Base-by-base conservation (phyloP, 768 basidiomycete species). In the Clitopilus hobsonii region DNA sequence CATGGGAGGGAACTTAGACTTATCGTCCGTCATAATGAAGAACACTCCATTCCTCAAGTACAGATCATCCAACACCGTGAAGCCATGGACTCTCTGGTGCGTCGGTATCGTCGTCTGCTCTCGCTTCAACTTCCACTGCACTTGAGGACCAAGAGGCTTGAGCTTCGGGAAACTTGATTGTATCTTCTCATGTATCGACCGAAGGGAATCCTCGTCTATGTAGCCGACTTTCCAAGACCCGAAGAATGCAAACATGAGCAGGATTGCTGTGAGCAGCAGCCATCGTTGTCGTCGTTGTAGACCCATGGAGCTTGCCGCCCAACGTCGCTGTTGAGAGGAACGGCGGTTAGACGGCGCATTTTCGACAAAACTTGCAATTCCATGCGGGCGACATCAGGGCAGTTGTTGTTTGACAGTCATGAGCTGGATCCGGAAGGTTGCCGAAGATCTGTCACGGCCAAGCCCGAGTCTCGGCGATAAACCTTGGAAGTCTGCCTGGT, bases 41-140 rank as follows among this genome's bases (percentile, higher is more conserved):
- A 91, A 78, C 1, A 86, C 89, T 20, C 88, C 86, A 58, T 88
- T 84, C 52, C 80, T 75, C 67, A 91, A 79, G 69, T 92, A 90
- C 4, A 93, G 67, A 56, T 86, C 80, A 51, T 83, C 82, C 58
- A 91, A 82, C 32, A 90, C 69, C 0, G 88, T 89, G 80, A 89
- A 91, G n/a, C 90, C 89, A 38, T 78, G 74, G 16, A 75, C 74
- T 53, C 81, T 78, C 38, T 77, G 70, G 6, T 61, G 61, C 29
- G 58, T 59, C 18, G 72, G 70, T 7, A 73, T 66, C 5, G 51
- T 66, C 2, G 71, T 74, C 16, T 54, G 51, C 0, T 41, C 53
- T n/a, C 59, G 24, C 18, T 53, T 45, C 18, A 20, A 20, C 18
- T 45, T 16, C 10, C n/a, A 10, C 41, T 18, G 10, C n/a, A 45